Evolutionary conservation across 2,329 filamentous ascomycete genomes (phyloP), one percentile per base, ranked within the genome.

Genomic region (Alternaria postmessia): DNA sequence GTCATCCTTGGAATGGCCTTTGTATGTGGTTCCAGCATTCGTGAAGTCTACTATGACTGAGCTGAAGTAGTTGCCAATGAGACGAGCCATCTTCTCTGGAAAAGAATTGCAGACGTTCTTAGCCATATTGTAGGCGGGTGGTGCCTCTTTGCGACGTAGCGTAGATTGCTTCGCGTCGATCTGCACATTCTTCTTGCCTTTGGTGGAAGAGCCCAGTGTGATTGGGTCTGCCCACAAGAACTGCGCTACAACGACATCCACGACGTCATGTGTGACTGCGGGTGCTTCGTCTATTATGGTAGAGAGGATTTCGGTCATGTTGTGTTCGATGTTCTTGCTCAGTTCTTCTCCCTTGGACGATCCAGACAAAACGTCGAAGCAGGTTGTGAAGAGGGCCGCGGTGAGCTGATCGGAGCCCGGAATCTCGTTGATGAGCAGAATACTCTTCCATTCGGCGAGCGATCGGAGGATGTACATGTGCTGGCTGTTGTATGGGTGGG

Each of bases 1-100:
- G 7, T 81, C 82, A 8, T 74, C 80, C 36, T 79, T 78, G 38
- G 65, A 67, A 57, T 69, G 67, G 12, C 70, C 67, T 44, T 63
- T 64, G 47, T 67, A 68, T 4, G 64, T 63, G 26, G 44, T 51
- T 2, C 67, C 68, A 1, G 66, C 52, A 38, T 65, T 72, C 83
- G 87, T 38, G 89, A 93, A 91, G 74, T 97, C 93, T 63, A 98
- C 89, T 59, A 99, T 96, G 52, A 98, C 93, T 57, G 96, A 93
- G 79, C 93, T 96, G 77, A 99, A 99, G 78, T 98, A 99, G 73
- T 96, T 93, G 67, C 93, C 94, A 57, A 98, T 90, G 68, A 96
- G 93, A 63, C 93, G 90, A 1, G 93, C 90, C 94, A 99, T 97
- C 79, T 96, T 96, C 69, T 97, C 94, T 1, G 92, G 88, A 68